These are phyloP conservation scores for Pseudohalonectria lignicola DNA, from an alignment of 2,329 filamentous ascomycete genomes.

Conservation along the genomic window DNA sequence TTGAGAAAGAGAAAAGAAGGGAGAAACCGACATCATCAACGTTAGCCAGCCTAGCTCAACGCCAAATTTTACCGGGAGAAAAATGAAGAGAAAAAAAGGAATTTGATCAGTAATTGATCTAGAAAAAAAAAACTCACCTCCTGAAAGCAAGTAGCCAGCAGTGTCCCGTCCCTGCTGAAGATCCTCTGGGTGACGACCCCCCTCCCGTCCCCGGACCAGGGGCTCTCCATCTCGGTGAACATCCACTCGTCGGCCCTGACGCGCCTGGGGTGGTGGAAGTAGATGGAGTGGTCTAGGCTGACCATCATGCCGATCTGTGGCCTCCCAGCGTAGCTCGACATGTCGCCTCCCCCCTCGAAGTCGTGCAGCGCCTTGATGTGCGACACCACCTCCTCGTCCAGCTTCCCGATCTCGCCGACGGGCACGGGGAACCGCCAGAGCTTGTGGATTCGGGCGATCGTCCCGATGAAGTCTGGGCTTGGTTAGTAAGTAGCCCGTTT, in stretches of 20 bases:
- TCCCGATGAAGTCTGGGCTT: constrained; percentile 91
- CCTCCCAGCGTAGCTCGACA: not conserved
- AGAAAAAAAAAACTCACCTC: constrained; percentile 28
- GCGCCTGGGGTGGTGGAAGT: constrained; percentile 50
- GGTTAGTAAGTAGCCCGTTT: no score
- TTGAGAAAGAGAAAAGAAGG: not conserved
- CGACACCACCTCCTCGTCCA: constrained; percentile 25
- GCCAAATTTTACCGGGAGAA: no score
- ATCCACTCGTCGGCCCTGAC: constrained; percentile 64
- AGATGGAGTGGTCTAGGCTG: constrained; percentile 64
- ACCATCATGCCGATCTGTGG: constrained; percentile 68
- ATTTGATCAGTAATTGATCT: no score
- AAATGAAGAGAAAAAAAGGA: not conserved
- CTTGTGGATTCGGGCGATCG: constrained; percentile 68
- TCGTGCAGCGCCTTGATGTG: constrained; percentile 23
- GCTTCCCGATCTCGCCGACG: constrained; percentile 34
- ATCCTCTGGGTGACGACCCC: constrained; percentile 69
- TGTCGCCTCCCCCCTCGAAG: constrained; percentile 1
- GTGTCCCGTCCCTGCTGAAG: constrained; percentile 56
- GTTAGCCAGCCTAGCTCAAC: no score
- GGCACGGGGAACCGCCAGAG: constrained; percentile 61
- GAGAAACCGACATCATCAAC: no score
- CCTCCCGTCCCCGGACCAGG: constrained; percentile 69
- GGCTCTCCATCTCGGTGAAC: constrained; percentile 68
- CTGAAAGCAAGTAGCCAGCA: constrained; percentile 72